Evolutionary conservation across 1,139 yeast genomes (phyloP).

Genomic region (Meyerozyma sp.): DNA sequence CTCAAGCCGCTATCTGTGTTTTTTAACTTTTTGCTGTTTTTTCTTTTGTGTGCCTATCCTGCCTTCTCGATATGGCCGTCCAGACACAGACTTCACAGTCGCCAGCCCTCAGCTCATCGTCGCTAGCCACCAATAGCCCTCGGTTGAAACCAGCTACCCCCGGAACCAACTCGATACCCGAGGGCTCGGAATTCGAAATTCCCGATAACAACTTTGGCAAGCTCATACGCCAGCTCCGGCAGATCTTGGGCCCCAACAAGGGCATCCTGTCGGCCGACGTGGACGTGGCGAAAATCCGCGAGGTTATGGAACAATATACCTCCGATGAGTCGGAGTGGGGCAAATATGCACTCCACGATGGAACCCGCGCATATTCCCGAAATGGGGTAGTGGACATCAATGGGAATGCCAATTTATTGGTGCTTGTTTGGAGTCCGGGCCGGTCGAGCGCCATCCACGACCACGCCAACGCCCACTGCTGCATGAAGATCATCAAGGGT

Average conservation of each 20-base stretch:
- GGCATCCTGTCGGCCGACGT: conserved; percentile 48
- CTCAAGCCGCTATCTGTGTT: neutral
- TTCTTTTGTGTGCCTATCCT: neutral
- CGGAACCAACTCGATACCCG: neutral
- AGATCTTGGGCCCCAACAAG: conserved; percentile 27
- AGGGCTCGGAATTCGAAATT: neutral
- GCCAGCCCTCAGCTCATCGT: neutral
- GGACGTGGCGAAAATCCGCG: conserved; percentile 44
- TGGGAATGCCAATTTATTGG: conserved; percentile 61
- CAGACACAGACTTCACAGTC: neutral
- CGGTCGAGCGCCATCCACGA: conserved; percentile 65
- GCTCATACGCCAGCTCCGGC: conserved; percentile 26
- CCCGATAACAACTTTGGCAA: conserved; percentile 21
- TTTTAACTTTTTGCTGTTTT: neutral
- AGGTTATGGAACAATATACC: conserved; percentile 44
- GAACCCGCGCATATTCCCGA: conserved; percentile 45
- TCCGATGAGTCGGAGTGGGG: conserved; percentile 55
- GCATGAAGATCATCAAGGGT: conserved; percentile 63
- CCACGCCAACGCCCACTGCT: conserved; percentile 72
- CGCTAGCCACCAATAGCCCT: neutral
- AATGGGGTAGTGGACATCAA: conserved; percentile 67
- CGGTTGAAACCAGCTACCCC: neutral
- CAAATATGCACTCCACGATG: conserved; percentile 52
- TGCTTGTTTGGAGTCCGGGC: conserved; percentile 73
- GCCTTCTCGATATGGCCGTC: neutral